phyloP scores from a whole-genome alignment of 2,329 filamentous ascomycete genomes.

The Sporothrix sp. region DNA sequence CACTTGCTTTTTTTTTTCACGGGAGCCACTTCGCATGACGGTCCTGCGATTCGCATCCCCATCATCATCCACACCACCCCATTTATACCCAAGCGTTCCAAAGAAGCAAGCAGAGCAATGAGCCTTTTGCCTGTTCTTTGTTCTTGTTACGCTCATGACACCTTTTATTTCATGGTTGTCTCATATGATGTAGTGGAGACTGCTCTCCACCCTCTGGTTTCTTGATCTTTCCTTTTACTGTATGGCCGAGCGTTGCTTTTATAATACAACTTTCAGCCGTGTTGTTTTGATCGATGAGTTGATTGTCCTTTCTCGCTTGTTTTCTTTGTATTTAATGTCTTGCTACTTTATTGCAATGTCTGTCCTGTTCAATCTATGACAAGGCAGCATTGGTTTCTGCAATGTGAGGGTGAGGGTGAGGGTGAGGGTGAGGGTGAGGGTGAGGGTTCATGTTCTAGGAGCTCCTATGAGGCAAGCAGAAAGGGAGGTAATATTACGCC shows the following conservation, averaged over 20 bases:
- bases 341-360: not conserved
- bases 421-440: too few species aligned
- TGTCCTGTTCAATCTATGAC: too few species aligned
- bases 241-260: too few species aligned
- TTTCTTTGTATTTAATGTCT: not conserved
- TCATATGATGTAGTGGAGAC: too few species aligned
- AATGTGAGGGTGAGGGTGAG: too few species aligned
- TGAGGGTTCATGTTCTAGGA: too few species aligned
- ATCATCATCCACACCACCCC: not conserved
- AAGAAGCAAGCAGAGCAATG: not conserved
- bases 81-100: constrained; percentile 1
- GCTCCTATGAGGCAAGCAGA: too few species aligned
- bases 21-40: too few species aligned
- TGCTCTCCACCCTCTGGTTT: too few species aligned
- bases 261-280: not conserved
- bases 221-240: too few species aligned
- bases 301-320: not conserved
- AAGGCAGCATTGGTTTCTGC: too few species aligned
- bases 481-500: too few species aligned
- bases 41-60: not conserved
- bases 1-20: not conserved
- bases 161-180: not conserved
- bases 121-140: not conserved
- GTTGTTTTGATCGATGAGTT: not conserved
- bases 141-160: not conserved